These are phyloP conservation scores for Chaetothyriales sp. DNA, from an alignment of 2,329 filamentous ascomycete species.

Conservation along the genomic window DNA sequence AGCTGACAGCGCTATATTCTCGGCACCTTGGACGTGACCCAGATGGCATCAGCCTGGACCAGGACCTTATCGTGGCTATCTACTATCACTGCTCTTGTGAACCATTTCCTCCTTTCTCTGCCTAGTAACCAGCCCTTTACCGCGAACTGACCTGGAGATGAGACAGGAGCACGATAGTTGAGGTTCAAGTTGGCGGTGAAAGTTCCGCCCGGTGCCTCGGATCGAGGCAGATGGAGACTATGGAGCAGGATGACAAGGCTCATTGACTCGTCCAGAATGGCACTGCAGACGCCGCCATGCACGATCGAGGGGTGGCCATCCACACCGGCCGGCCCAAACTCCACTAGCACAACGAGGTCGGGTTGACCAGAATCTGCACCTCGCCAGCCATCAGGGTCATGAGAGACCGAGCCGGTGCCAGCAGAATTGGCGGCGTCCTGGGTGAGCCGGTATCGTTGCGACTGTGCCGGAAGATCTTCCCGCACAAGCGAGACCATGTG, in stretches of 20 bases:
- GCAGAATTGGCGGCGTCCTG: neutral
- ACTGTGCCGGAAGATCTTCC: slow-evolving; percentile 11
- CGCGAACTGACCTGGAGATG: slow-evolving; percentile 2
- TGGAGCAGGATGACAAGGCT: slow-evolving; percentile 22
- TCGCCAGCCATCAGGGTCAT: no score
- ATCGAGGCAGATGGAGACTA: neutral
- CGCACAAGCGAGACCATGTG: slow-evolving; percentile 24
- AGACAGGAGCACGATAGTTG: slow-evolving; percentile 5
- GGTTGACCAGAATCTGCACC: slow-evolving; percentile 12
- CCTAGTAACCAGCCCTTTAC: slow-evolving; percentile 5
- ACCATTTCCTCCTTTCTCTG: slow-evolving; percentile 5
- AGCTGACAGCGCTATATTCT: no score
- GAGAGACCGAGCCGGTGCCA: neutral
- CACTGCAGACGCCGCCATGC: slow-evolving; percentile 27
- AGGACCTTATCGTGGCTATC: neutral
- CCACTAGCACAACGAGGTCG: slow-evolving; percentile 23
- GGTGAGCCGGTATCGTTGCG: neutral
- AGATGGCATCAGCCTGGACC: no score
- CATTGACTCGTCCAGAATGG: slow-evolving; percentile 29
- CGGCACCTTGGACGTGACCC: no score
- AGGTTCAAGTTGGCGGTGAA: slow-evolving; percentile 7
- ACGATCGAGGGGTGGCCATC: slow-evolving; percentile 24
- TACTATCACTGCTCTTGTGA: slow-evolving; percentile 5
- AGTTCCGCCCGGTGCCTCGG: neutral
- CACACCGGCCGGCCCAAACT: slow-evolving; percentile 22